Percentiles rank a stretch among this genome's conserved stretches.
Conservation (phyloP, 352 stramenopile species). For the Plasmopara halstedii region DNA sequence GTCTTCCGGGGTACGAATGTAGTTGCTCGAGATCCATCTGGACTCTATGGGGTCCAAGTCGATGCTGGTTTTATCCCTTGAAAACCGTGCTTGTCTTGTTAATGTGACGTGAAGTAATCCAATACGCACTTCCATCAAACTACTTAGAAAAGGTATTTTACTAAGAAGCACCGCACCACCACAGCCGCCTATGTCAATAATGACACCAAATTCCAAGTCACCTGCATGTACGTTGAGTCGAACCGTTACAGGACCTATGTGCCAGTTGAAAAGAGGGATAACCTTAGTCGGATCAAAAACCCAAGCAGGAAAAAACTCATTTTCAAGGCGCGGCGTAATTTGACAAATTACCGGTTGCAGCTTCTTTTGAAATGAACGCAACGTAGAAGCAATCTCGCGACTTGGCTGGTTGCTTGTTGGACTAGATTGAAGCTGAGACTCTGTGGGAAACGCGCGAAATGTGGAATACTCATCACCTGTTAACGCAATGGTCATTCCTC, state of each 20-base stretch:
- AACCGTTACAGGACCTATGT: constrained; percentile 35
- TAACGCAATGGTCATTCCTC: constrained; percentile 21
- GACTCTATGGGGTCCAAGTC: constrained; percentile 12
- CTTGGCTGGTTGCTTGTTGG: no score
- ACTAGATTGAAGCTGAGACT: constrained; percentile 13
- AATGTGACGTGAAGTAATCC: constrained; percentile 41
- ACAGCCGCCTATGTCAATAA: constrained; percentile 39
- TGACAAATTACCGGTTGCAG: constrained; percentile 10
- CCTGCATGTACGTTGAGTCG: constrained; percentile 23
- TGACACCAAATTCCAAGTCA: constrained; percentile 21
- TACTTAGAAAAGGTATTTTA: constrained; percentile 20
- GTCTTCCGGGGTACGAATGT: constrained; percentile 54
- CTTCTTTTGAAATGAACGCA: constrained; percentile 16
- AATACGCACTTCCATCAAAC: constrained; percentile 49
- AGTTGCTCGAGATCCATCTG: constrained; percentile 54
- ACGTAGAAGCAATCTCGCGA: constrained; percentile 5
- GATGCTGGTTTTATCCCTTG: background rate
- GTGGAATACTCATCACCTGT: constrained; percentile 2
- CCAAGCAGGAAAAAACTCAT: constrained; percentile 16
- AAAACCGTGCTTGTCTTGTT: constrained; percentile 14
- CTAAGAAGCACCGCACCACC: constrained; percentile 38
- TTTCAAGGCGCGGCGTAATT: constrained; percentile 19
- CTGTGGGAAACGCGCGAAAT: constrained; percentile 11
- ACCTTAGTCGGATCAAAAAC: constrained; percentile 12
- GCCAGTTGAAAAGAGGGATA: constrained; percentile 55